phyloP scores from a whole-genome alignment of 2,329 filamentous ascomycete genomes.

The Epicoccum sorghinum region DNA sequence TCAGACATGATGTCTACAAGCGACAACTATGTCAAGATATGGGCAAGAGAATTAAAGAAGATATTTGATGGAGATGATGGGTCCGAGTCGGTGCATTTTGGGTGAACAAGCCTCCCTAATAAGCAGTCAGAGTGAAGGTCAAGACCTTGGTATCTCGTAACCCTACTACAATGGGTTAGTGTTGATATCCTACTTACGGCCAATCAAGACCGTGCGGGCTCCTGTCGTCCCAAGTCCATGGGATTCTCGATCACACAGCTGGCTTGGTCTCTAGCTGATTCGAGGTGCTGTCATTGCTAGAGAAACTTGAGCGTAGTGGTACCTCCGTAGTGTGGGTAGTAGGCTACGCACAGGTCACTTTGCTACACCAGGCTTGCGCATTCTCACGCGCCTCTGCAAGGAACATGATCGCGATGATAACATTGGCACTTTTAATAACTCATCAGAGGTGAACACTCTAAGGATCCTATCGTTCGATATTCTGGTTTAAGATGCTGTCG shows the following conservation, averaged over 20 bases:
- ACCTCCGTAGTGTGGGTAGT: no score
- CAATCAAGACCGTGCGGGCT: not conserved
- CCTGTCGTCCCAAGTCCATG: not conserved
- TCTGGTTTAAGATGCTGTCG: no score
- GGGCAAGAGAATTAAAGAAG: not conserved
- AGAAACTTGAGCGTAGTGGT: not conserved
- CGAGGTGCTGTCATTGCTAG: not conserved
- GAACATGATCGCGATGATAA: no score
- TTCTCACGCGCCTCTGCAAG: no score
- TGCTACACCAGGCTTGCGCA: no score
- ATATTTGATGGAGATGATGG: conserved; percentile 10
- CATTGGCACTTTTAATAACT: no score
- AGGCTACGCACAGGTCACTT: no score
- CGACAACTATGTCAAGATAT: not conserved
- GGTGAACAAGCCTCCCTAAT: not conserved
- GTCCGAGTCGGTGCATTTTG: conserved; percentile 1
- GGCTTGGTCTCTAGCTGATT: conserved; percentile 1
- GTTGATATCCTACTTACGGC: not conserved
- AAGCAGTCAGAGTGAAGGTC: conserved; percentile 10
- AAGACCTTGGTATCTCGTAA: conserved; percentile 8
- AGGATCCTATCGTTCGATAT: no score
- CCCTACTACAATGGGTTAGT: conserved; percentile 1
- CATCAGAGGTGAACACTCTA: no score
- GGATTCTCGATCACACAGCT: conserved; percentile 4
- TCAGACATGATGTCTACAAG: conserved; percentile 17